Percentiles rank a stretch among this genome's conserved stretches.
Evolutionary conservation across 345 rosid species (phyloP).

Genomic region (Gossypium ekmanianum): DNA sequence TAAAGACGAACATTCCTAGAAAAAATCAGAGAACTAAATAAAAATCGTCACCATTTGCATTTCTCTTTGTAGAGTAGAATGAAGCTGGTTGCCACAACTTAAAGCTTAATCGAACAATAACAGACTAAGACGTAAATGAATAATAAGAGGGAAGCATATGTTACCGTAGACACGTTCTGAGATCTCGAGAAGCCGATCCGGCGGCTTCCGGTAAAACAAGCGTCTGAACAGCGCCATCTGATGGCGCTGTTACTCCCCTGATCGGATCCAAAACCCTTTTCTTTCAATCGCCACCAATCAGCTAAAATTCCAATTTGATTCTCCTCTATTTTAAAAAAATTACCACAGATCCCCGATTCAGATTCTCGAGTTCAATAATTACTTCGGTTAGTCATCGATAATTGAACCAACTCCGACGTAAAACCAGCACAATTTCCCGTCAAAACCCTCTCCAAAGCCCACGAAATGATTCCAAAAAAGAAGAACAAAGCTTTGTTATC

Average conservation of each 20-base stretch:
- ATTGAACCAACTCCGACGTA: conserved; percentile 19
- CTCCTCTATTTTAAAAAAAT: conserved; percentile 4
- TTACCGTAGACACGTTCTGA: conserved; percentile 96
- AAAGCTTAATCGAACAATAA: conserved; percentile 6
- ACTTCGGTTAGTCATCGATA: neutral
- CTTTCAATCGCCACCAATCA: conserved; percentile 27
- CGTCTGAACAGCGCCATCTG: conserved; percentile 99
- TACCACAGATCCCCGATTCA: conserved; percentile 37
- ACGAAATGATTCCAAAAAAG: neutral
- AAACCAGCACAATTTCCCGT: neutral
- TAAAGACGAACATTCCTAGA: neutral
- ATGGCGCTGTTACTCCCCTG: conserved; percentile 97
- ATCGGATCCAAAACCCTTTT: conserved; percentile 76
- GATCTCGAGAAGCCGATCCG: conserved; percentile 99
- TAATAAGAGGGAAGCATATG: neutral
- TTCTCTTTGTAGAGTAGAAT: neutral
- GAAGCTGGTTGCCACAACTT: neutral
- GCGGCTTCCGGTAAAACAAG: conserved; percentile 97
- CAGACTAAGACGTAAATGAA: conserved; percentile 3
- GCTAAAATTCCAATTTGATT: conserved; percentile 32
- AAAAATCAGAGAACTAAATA: neutral
- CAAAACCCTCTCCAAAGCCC: neutral
- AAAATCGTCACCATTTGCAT: neutral
- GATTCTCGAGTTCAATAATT: neutral
- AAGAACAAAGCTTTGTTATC: conserved; percentile 3